Base-by-base conservation (phyloP, 495 filamentous ascomycete species). In the Friedmanniomyces simplex region DNA sequence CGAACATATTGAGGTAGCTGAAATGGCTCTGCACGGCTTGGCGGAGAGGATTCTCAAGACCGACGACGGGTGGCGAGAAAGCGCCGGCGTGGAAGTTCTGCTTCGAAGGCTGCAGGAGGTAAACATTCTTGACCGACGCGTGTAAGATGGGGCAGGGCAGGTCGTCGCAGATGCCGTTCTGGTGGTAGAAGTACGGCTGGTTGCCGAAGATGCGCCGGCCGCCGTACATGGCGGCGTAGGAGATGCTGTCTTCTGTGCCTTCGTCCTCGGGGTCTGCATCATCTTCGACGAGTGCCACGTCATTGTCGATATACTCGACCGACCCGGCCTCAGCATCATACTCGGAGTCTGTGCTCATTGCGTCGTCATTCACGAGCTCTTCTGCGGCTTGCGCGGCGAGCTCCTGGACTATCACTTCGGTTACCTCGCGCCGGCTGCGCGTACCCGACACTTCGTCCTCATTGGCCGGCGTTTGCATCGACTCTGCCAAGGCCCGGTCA, bases 21-120 rank as follows among this genome's bases (percentile, higher is more conserved):
- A 52, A 37, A 55, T 71, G 12, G 66, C 69, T n/a, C n/a, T n/a
- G 65, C 46, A 72, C 62, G 12, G 59, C 62, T 57, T 77, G 75
- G 42, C 68, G 69, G 21, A 86, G 74, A 21, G 75, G 75, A 1
- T 69, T 59, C 22, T 55, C 55, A 1, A 64, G 42, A 43, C 54
- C 55, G 34, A 60, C 54, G 32, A 64, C 30, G 2, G 61, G 52
- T 25, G 63, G 49, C 22, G 52, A 45, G 42, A 54, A 54, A 2
- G 39, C n/a, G 1, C n/a, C 26, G n/a, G 14, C 18, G 28, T 58
- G 20, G 41, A 20, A 14, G 0, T 26, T 4, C 45, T 56, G 41
- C 25, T 34, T 28, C n/a, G 54, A 52, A 6, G 63, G 63, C 51
- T 69, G 67, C 22, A 65, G 49, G 54, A 69, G 63, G 60, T 62